Percentiles rank a stretch among this genome's conserved stretches.
Evolutionary conservation across 2,329 filamentous ascomycete species (phyloP).

Genomic region (Alternaria burnsii): DNA sequence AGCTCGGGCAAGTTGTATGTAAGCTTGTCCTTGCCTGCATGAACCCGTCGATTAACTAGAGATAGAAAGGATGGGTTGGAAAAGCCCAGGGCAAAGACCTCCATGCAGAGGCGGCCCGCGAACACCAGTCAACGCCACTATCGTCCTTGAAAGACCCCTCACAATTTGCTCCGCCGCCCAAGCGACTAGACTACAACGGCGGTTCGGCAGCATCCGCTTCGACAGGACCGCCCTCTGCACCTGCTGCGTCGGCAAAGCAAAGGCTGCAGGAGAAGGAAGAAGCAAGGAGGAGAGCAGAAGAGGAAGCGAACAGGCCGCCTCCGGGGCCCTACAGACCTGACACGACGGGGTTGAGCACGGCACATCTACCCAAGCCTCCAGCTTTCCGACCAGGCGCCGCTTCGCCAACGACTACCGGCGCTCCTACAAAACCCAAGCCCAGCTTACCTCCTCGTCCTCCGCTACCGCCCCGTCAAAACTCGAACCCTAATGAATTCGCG

Average conservation of each 20-base stretch:
- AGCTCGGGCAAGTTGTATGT: conserved; percentile 62
- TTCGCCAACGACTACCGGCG: conserved; percentile 33
- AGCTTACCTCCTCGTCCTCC: conserved; percentile 73
- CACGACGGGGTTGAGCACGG: conserved; percentile 74
- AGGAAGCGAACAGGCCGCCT: conserved; percentile 52
- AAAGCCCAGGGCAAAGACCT: conserved; percentile 59
- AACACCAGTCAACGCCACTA: conserved; percentile 70
- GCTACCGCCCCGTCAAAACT: conserved; percentile 73
- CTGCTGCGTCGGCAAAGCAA: conserved; percentile 51
- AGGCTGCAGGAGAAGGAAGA: conserved; percentile 47
- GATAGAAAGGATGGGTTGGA: conserved; percentile 66
- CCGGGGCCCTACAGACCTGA: conserved; percentile 73
- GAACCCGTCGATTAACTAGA: conserved; percentile 17
- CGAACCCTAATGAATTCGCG: conserved; percentile 57
- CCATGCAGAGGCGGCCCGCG: conserved; percentile 42
- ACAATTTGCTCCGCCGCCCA: conserved; percentile 83
- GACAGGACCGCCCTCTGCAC: conserved; percentile 52
- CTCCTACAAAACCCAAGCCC: conserved; percentile 58
- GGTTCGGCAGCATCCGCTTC: conserved; percentile 50
- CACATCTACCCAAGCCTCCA: conserved; percentile 76
- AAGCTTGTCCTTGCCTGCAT: conserved; percentile 44
- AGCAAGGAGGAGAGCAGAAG: conserved; percentile 47
- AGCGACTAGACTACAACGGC: conserved; percentile 62
- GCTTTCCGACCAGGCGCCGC: conserved; percentile 56
- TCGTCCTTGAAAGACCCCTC: conserved; percentile 76